Percentiles rank a stretch among this genome's conserved stretches.
These are phyloP conservation scores for Fagopyrum tataricum DNA, from an alignment of 148 eudicot species.

Conservation along the genomic window DNA sequence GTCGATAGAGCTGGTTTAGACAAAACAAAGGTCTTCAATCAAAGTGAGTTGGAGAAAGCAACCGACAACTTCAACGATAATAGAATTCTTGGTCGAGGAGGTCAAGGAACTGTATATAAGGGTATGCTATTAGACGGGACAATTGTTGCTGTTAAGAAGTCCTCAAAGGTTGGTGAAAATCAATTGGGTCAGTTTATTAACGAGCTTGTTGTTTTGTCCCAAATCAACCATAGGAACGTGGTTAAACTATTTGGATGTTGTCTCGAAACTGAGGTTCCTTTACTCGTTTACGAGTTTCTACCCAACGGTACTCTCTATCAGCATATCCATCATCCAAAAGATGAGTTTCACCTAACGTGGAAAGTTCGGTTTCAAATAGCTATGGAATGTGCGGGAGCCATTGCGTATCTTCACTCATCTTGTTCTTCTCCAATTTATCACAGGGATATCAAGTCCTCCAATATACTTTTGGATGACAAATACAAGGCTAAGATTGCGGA, in stretches of 20 bases:
- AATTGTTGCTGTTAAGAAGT: conserved; percentile 7
- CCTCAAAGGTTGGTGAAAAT: neutral
- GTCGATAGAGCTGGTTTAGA: neutral
- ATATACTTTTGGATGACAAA: neutral
- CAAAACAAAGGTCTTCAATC: neutral
- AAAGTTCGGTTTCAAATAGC: conserved; percentile 4
- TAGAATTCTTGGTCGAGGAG: neutral
- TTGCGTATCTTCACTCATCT: conserved; percentile 1
- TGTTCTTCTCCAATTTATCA: neutral
- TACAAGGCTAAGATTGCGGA: neutral
- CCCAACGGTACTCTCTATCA: conserved; percentile 8
- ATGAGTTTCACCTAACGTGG: neutral
- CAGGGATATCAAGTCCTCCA: neutral
- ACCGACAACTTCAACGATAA: neutral
- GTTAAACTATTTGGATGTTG: conserved; percentile 9
- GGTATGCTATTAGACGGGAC: neutral
- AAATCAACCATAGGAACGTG: neutral
- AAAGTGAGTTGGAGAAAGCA: neutral
- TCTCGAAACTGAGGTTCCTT: neutral
- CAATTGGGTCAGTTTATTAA: conserved; percentile 1
- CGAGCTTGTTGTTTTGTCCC: neutral
- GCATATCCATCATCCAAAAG: neutral
- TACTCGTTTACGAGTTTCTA: conserved; percentile 2
- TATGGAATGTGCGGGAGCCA: neutral
- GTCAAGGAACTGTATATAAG: neutral